These are phyloP conservation scores for Aspergillus hiratsukae DNA, from an alignment of 2,329 filamentous ascomycete genomes.

Conservation along the genomic window DNA sequence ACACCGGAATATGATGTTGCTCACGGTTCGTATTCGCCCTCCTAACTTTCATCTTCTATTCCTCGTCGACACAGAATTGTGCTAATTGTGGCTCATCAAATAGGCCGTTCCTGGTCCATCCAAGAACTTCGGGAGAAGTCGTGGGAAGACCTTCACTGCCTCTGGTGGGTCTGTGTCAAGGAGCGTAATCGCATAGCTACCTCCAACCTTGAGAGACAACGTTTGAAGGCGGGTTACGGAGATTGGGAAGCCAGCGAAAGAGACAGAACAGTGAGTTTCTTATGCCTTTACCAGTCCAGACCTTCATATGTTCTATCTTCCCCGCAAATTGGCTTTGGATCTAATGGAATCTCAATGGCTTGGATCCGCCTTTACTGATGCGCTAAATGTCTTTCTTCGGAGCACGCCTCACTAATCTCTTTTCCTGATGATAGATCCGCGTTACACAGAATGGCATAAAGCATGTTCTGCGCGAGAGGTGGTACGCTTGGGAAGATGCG, in stretches of 20 bases:
- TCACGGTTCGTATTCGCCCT: constrained; percentile 53
- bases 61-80: constrained; percentile 1
- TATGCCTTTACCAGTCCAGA: neutral
- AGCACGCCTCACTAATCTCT: constrained; percentile 1
- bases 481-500: constrained; percentile 67
- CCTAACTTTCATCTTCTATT: neutral
- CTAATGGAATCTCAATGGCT: neutral
- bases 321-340: no score
- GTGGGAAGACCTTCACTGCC: constrained; percentile 84
- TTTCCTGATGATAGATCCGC: constrained; percentile 56
- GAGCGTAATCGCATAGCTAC: constrained; percentile 90
- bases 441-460: constrained; percentile 78
- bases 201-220: constrained; percentile 62
- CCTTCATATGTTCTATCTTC: neutral
- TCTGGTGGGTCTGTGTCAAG: constrained; percentile 94
- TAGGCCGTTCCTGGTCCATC: constrained; percentile 74
- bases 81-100: constrained; percentile 11
- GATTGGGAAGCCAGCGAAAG: constrained; percentile 61
- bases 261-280: constrained; percentile 58
- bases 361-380: neutral
- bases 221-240: constrained; percentile 69
- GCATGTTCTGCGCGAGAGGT: constrained; percentile 79
- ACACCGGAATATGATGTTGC: constrained; percentile 66
- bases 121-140: constrained; percentile 83
- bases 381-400: neutral